A percentile compares a stretch with the other conserved stretches of the same genome.
These are phyloP conservation scores for Trichoderma polysporum DNA, from an alignment of 2,329 filamentous ascomycete genomes.

Conservation along the genomic window DNA sequence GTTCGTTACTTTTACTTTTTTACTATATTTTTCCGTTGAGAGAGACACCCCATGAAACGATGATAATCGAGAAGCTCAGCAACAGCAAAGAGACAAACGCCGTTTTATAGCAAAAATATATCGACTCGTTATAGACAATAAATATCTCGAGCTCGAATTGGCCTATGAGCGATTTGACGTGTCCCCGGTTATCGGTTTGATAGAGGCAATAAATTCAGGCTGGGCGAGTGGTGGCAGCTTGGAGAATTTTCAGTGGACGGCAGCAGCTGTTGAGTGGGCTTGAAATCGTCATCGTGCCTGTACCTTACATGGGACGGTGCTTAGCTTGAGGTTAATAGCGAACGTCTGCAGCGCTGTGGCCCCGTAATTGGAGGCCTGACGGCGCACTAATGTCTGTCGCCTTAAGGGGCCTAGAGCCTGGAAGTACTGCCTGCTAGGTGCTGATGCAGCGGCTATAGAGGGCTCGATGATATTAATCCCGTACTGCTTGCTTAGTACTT, in stretches of 20 bases:
- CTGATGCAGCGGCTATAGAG: background rate
- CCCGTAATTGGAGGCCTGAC: background rate
- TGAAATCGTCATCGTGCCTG: background rate
- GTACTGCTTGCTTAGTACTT: too few species aligned
- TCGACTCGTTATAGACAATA: too few species aligned
- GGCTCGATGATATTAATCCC: too few species aligned
- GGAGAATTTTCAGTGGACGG: background rate
- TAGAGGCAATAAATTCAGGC: background rate
- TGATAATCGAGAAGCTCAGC: background rate
- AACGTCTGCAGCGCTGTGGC: background rate
- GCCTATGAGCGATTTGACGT: slow-evolving; percentile 7
- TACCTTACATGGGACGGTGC: background rate
- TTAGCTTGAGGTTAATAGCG: background rate
- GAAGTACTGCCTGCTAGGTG: too few species aligned
- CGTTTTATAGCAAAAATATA: background rate
- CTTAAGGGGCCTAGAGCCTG: background rate
- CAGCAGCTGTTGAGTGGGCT: too few species aligned
- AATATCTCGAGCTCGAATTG: background rate
- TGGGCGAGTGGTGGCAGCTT: background rate
- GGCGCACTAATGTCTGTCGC: background rate
- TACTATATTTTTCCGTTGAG: background rate
- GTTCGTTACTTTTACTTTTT: background rate
- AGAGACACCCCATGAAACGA: background rate
- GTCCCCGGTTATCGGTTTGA: background rate
- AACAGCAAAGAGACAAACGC: background rate